Evolutionary conservation across 306 rosid species (phyloP), one percentile per base, ranked within the genome.

Genomic region (Sicyos baderoa): DNA sequence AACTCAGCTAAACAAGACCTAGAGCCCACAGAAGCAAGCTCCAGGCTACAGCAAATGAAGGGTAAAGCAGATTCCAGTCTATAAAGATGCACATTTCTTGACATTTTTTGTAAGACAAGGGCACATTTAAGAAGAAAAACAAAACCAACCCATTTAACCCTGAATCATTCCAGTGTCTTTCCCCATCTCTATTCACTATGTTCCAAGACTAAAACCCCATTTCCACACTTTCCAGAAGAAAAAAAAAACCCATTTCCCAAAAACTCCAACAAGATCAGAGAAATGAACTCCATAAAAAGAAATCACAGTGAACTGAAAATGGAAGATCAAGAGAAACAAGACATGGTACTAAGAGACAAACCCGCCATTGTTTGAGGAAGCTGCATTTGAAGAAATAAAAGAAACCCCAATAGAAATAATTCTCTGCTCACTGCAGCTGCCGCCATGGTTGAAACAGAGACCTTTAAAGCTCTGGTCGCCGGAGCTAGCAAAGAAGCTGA

Each of bases 361-460:
- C 97, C 99, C 69, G 99, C 94, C 83, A 84, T 84, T 77, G 72
- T 75, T 22, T 66, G 45, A 72, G 84, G 90, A 64, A 86, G 80
- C 63, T 86, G 85, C 84, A 79, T 74, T 77, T 82, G 92, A 54
- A 90, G 78, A 78, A 93, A 80, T 50, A 75, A 59, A 55, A 89
- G 65, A 65, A 81, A 70, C 61, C 86, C 87, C 71, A 89, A 73
- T 54, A 87, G 80, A 69, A 77, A 81, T 21, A 70, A 67, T 35
- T 54, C 55, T 27, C 74, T 66, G 69, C 4, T 68, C 68, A 63
- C 29, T 63, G 32, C 51, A 9, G 10, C 12, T 5, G 75, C 68
- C 52, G 15, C 80, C 97, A 92, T 89, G 76, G 77, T 76, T 27
- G 48, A 83, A 68, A 37, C 64, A 66, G 27, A 72, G 78, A 72